Conservation (phyloP, 108 stramenopile species). For the Skeletonema tropicum region DNA sequence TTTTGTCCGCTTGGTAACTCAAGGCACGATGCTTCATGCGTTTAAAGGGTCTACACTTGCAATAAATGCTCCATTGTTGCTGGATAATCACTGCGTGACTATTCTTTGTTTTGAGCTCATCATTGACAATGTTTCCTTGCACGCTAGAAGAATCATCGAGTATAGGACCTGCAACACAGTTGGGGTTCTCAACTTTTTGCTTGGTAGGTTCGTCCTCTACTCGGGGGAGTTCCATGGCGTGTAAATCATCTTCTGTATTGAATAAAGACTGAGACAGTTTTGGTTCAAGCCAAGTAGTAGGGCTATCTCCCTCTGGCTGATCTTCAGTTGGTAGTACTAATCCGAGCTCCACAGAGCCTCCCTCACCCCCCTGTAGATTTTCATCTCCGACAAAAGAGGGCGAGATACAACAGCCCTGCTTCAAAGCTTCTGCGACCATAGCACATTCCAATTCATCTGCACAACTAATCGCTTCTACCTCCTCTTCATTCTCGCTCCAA, state of each 20-base stretch:
- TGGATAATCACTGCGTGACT: slow-evolving; percentile 3
- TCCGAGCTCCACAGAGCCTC: not conserved
- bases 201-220: not conserved
- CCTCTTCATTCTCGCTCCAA: slow-evolving; percentile 30
- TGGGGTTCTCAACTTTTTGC: not conserved
- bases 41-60: slow-evolving; percentile 1
- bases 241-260: not conserved
- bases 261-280: not conserved
- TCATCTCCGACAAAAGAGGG: slow-evolving; percentile 2
- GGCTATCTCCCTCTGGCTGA: not conserved
- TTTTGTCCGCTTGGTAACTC: not conserved
- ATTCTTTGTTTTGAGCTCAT: not conserved
- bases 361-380: not conserved
- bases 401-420: slow-evolving; percentile 2
- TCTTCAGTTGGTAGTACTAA: not conserved
- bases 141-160: not conserved
- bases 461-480: slow-evolving; percentile 12
- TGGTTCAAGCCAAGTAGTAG: not conserved
- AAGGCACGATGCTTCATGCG: slow-evolving; percentile 12
- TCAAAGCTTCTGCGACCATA: slow-evolving; percentile 30
- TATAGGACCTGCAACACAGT: not conserved
- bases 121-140: not conserved
- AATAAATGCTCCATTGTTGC: slow-evolving; percentile 1
- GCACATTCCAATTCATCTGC: slow-evolving; percentile 23
- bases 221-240: not conserved